A percentile compares a stretch with the other conserved stretches of the same genome.
Evolutionary conservation across 257 asterid genomes (phyloP).

Genomic region (Striga asiatica): DNA sequence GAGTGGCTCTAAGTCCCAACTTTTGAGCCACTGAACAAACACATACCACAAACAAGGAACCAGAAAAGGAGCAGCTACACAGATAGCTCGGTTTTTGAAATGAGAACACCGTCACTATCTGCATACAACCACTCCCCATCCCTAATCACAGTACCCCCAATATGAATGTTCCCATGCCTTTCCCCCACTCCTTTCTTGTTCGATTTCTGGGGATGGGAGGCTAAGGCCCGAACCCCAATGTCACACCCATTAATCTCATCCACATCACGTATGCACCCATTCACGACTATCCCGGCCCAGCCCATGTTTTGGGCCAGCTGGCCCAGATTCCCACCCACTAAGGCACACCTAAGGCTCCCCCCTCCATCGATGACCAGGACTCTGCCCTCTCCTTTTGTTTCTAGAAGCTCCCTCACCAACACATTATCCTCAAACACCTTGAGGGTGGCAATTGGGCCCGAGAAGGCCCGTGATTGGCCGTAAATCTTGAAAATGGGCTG

Average conservation of each 20-base stretch:
- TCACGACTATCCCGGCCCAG: constrained; percentile 68
- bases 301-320: constrained; percentile 70
- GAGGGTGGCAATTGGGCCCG: constrained; percentile 61
- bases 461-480: constrained; percentile 57
- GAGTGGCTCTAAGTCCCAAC: too few species aligned
- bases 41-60: too few species aligned
- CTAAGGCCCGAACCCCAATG: constrained; percentile 76
- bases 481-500: constrained; percentile 69
- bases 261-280: constrained; percentile 72
- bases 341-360: constrained; percentile 76
- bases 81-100: constrained; percentile 68
- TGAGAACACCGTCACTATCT: constrained; percentile 71
- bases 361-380: constrained; percentile 80
- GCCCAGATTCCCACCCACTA: constrained; percentile 69
- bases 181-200: constrained; percentile 58
- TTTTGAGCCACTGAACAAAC: too few species aligned
- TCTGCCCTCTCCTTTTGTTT: constrained; percentile 61
- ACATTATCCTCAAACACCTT: constrained; percentile 83
- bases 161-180: constrained; percentile 32
- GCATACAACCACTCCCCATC: constrained; percentile 93
- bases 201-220: constrained; percentile 69
- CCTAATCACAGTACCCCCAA: constrained; percentile 48
- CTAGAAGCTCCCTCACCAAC: constrained; percentile 61
- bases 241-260: constrained; percentile 83
- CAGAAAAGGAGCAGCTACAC: constrained; percentile 16